phyloP scores from a whole-genome alignment of 1,284 basidiomycete genomes.

The Boletus sp. region DNA sequence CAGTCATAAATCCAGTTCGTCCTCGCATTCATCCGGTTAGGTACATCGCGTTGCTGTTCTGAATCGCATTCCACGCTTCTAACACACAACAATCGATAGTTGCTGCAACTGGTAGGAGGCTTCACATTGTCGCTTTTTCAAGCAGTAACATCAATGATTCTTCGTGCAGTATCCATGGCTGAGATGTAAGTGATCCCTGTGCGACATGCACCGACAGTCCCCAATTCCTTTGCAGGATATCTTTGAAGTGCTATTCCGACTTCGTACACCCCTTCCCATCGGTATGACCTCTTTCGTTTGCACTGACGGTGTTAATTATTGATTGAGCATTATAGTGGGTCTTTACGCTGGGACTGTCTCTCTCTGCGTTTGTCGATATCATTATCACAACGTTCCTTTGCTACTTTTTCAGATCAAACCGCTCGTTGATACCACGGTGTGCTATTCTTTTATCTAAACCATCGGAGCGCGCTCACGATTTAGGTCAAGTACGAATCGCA shows the following conservation, averaged over 20 bases:
- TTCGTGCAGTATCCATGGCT: constrained; percentile 15
- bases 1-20: constrained; percentile 4
- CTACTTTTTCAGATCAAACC: constrained; percentile 38
- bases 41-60: constrained; percentile 12
- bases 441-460: not conserved
- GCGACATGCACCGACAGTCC: not conserved
- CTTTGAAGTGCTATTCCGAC: constrained; percentile 11
- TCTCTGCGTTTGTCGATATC: constrained; percentile 46
- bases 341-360: constrained; percentile 47
- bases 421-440: constrained; percentile 37
- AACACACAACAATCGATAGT: constrained; percentile 6
- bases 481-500: constrained; percentile 33
- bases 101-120: constrained; percentile 20
- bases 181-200: constrained; percentile 21
- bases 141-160: not conserved
- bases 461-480: not conserved
- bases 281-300: constrained; percentile 5
- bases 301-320: not conserved
- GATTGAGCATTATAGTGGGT: constrained; percentile 38
- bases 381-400: constrained; percentile 46
- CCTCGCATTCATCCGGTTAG: constrained; percentile 19
- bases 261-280: constrained; percentile 17
- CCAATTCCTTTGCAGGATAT: constrained; percentile 10
- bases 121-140: not conserved
- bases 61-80: not conserved